Evolutionary conservation across 2,329 filamentous ascomycete species (phyloP), one percentile per base, ranked within the genome.

Genomic region (Fusarium sp.): DNA sequence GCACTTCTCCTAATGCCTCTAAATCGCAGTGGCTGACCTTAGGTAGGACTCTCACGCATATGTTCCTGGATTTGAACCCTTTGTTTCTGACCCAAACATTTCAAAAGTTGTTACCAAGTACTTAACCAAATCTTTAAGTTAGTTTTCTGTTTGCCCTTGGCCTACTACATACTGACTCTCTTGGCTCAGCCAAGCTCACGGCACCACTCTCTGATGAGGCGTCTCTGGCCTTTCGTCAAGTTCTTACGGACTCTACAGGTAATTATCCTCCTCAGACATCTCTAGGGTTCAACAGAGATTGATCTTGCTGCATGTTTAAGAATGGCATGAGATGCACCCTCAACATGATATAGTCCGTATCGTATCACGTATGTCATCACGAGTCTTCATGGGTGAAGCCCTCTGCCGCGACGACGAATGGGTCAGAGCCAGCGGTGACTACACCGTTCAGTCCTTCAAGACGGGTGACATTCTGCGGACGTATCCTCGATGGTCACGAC

Each of bases 361-460:
- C 4, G 44, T 66, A 11, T 58, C 64, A 4, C 67, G 67, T 15
- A 65, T 73, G 23, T 79, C 77, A 1, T 76, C 77, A 58, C 78
- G 81, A 8, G 74, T 86, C 42, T 79, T 86, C 21, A 80, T 85
- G 19, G 84, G 85, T 19, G 66, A 77, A 9, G 75, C 77, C 25
- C 64, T 82, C 38, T 82, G 80, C 72, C 82, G 83, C 29, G 82
- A 88, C 68, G 70, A 82, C 18, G 80, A 80, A 10, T 87, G 86
- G 73, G 78, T 89, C 25, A 76, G 80, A 12, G 78, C 82, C 45
- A 85, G 85, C 51, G 78, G 83, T 5, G 78, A 79, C 12, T 88
- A 88, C 65, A 85, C 86, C 15, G 72, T 84, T 27, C 80, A 82
- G 55, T 76, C 79, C 38, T 79, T 85, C 45, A 68, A 83, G 11